Evolutionary conservation across 2,329 filamentous ascomycete genomes (phyloP).

Genomic region (Diplodia seriata): DNA sequence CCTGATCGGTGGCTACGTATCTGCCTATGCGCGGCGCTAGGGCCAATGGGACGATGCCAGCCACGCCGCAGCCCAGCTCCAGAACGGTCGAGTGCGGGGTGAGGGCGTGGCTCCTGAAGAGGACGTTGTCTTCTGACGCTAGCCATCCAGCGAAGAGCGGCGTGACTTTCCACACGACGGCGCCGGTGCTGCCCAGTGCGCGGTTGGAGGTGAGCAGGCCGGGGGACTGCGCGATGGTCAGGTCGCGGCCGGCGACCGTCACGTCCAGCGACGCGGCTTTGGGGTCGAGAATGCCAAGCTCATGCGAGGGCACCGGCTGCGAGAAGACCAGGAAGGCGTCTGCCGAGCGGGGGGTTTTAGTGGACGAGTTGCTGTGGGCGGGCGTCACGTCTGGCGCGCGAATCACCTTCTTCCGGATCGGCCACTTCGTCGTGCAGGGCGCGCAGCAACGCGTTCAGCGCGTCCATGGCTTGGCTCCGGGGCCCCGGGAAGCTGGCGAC

Average conservation of each 20-base stretch:
- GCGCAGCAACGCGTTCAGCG: conserved; percentile 44
- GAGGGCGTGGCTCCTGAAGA: conserved; percentile 64
- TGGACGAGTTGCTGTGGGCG: conserved; percentile 5
- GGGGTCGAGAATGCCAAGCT: conserved; percentile 45
- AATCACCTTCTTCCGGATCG: conserved; percentile 67
- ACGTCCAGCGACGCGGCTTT: conserved; percentile 48
- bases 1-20: conserved; percentile 86
- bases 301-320: conserved; percentile 72
- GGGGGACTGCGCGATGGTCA: conserved; percentile 83
- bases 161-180: conserved; percentile 93
- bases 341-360: conserved; percentile 48
- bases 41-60: conserved; percentile 76
- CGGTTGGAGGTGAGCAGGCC: conserved; percentile 79
- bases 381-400: conserved; percentile 1
- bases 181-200: conserved; percentile 75
- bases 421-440: conserved; percentile 59
- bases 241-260: conserved; percentile 71
- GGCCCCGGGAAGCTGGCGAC: conserved; percentile 3
- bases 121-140: conserved; percentile 64
- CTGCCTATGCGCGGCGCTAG: conserved; percentile 66
- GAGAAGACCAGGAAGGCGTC: conserved; percentile 91
- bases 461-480: conserved; percentile 23
- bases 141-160: conserved; percentile 85
- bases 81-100: conserved; percentile 65
- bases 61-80: conserved; percentile 89